phyloP scores from a whole-genome alignment of 331 rosid genomes.

The Pyrus hybrid region DNA sequence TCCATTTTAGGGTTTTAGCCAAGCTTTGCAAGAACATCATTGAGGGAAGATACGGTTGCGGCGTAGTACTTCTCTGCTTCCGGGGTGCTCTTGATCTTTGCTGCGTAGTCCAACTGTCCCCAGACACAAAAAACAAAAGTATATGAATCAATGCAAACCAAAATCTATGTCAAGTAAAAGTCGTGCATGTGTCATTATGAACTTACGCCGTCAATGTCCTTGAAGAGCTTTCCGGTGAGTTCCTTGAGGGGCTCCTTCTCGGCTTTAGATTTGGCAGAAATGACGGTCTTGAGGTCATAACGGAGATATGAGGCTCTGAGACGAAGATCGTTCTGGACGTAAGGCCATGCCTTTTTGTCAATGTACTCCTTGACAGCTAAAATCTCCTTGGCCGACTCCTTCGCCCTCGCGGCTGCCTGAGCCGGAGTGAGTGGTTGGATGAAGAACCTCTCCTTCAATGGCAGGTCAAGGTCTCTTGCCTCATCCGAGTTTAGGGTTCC shows the following conservation, averaged over 20 bases:
- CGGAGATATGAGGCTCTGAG: constrained; percentile 66
- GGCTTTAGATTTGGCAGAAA: constrained; percentile 65
- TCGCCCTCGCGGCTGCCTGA: constrained; percentile 68
- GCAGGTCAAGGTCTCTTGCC: constrained; percentile 69
- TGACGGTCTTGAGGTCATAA: constrained; percentile 71
- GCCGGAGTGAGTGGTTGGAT: constrained; percentile 58
- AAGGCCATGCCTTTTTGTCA: constrained; percentile 95
- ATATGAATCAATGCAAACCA: neutral
- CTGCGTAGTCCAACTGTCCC: constrained; percentile 84
- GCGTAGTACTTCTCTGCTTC: constrained; percentile 93
- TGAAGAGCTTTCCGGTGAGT: constrained; percentile 80
- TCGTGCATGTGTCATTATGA: neutral
- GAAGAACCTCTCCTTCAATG: constrained; percentile 75
- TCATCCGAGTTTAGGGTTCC: constrained; percentile 84
- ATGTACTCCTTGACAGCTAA: constrained; percentile 60
- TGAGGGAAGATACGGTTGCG: constrained; percentile 60
- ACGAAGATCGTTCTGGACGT: constrained; percentile 79
- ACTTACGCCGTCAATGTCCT: constrained; percentile 66
- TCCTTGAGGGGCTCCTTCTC: constrained; percentile 70
- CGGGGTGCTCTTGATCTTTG: constrained; percentile 75
- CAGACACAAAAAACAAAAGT: neutral
- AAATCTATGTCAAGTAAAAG: neutral
- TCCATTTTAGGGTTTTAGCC: constrained; percentile 34
- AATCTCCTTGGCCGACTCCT: constrained; percentile 88
- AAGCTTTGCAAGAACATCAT: constrained; percentile 72